Conservation (phyloP, 2,329 filamentous ascomycete genomes). For the Cladosporium sp. region DNA sequence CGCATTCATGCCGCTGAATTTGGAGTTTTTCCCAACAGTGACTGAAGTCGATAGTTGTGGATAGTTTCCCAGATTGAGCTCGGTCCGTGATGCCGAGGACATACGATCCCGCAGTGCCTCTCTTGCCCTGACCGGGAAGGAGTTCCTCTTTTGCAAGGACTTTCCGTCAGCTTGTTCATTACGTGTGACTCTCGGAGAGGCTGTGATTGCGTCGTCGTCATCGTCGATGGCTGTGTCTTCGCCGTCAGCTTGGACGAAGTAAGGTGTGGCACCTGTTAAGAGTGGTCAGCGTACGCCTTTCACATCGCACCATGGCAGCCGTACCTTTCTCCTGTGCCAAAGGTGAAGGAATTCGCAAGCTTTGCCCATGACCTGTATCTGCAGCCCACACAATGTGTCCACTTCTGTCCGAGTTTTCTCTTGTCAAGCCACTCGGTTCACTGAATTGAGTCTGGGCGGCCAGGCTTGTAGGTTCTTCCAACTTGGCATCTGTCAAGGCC, state of each 20-base stretch:
- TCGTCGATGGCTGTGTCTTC: background rate
- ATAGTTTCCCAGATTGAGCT: background rate
- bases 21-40: constrained; percentile 4
- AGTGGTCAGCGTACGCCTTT: background rate
- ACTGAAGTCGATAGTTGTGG: background rate
- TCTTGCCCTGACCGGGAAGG: background rate
- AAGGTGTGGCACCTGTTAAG: background rate
- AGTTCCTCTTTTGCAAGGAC: background rate
- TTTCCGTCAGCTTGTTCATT: background rate
- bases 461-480: background rate
- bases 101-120: background rate
- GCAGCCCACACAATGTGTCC: background rate
- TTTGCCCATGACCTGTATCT: background rate
- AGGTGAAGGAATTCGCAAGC: background rate
- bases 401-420: background rate
- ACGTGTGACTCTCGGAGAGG: background rate
- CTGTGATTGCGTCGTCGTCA: background rate
- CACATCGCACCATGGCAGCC: background rate
- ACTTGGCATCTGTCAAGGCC: background rate
- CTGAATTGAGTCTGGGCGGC: background rate
- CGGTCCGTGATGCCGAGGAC: background rate
- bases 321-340: background rate
- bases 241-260: background rate
- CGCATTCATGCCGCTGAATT: constrained; percentile 60
- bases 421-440: background rate